A percentile compares a stretch with the other conserved stretches of the same genome.
Evolutionary conservation across 331 rosid genomes (phyloP).

Genomic region (Rosa hybrid): DNA sequence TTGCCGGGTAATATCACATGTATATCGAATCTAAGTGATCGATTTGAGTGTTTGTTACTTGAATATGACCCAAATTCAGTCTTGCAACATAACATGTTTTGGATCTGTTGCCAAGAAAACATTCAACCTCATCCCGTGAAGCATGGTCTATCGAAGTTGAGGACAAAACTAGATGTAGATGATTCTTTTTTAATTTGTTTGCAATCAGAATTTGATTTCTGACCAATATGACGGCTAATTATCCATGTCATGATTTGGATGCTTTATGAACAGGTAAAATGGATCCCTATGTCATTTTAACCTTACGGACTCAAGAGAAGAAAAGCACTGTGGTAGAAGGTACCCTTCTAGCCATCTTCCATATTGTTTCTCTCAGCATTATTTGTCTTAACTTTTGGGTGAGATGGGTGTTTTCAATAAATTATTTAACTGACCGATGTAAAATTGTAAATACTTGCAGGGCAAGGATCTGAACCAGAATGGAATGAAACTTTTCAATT

Average conservation of each 20-base stretch:
- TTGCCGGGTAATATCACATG: neutral
- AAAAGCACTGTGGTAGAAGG: constrained; percentile 68
- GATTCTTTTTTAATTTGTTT: neutral
- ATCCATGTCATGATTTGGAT: neutral
- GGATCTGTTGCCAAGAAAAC: neutral
- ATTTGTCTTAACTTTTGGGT: neutral
- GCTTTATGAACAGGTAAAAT: constrained; percentile 46
- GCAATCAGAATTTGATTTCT: neutral
- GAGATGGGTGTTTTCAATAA: neutral
- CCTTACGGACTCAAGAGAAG: constrained; percentile 70
- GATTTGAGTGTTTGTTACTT: neutral
- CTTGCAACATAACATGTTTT: neutral
- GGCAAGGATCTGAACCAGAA: constrained; percentile 61
- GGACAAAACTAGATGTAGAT: neutral
- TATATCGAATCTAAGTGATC: neutral
- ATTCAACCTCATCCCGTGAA: neutral
- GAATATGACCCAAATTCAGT: neutral
- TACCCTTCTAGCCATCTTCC: constrained; percentile 11
- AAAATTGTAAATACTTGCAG: constrained; percentile 29
- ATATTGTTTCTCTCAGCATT: neutral
- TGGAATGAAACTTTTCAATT: constrained; percentile 83
- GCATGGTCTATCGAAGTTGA: neutral
- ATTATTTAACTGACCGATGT: neutral
- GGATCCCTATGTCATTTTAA: constrained; percentile 74
- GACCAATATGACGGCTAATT: neutral